phyloP scores from a whole-genome alignment of 23 red algal species.

The Agarophyton chilense region DNA sequence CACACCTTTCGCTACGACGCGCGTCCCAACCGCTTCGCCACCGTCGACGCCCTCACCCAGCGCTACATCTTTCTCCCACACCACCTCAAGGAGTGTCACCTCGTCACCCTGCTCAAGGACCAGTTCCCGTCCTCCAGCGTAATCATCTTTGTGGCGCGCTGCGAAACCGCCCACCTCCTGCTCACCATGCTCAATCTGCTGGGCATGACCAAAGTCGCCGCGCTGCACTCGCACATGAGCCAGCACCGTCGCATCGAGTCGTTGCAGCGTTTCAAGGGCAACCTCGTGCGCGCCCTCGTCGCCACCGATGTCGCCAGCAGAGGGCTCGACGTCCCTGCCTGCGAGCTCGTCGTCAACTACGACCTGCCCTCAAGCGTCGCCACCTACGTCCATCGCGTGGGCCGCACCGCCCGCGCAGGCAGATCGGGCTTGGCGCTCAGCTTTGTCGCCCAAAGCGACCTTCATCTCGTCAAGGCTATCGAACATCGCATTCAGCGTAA shows the following conservation, averaged over 20 bases:
- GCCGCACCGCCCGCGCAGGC: conserved; percentile 88
- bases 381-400: conserved; percentile 97
- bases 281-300: conserved; percentile 65
- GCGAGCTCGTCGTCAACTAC: conserved; percentile 89
- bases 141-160: conserved; percentile 76
- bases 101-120: conserved; percentile 73
- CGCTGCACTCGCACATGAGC: conserved; percentile 78
- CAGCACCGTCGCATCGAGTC: conserved; percentile 72
- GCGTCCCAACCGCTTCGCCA: conserved; percentile 59
- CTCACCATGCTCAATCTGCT: conserved; percentile 62
- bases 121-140: conserved; percentile 36
- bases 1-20: conserved; percentile 76
- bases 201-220: conserved; percentile 75
- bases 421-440: conserved; percentile 72
- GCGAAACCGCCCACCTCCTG: conserved; percentile 58
- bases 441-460: conserved; percentile 77
- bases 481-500: conserved; percentile 42
- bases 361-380: conserved; percentile 77
- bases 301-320: conserved; percentile 91
- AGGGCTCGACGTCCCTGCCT: conserved; percentile 90
- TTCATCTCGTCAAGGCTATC: conserved; percentile 59
- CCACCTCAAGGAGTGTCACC: conserved; percentile 82
- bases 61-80: conserved; percentile 73
- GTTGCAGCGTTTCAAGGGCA: conserved; percentile 63
- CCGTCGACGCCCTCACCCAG: conserved; percentile 71